phyloP scores from a whole-genome alignment of 805 yeast species.

The Candida andamanensis region DNA sequence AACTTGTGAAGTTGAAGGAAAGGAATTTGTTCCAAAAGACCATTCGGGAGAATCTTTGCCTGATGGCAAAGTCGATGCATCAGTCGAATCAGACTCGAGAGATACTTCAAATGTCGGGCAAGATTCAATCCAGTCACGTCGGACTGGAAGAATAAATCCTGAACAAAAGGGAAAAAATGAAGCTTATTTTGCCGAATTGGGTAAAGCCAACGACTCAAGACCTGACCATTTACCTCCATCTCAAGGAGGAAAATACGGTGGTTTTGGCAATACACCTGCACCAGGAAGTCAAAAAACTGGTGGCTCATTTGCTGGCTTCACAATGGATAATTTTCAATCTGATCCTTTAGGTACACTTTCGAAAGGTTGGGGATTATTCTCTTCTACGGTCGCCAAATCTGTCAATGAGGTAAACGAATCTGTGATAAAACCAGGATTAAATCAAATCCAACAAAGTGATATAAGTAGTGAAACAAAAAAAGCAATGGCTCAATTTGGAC shows the following conservation, averaged over 20 bases:
- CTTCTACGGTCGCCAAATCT: constrained; percentile 78
- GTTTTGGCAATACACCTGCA: constrained; percentile 80
- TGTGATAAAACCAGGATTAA: constrained; percentile 87
- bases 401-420: constrained; percentile 80
- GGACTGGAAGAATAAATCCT: constrained; percentile 24
- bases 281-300: constrained; percentile 25
- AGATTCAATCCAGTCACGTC: constrained; percentile 36
- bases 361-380: constrained; percentile 92
- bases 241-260: constrained; percentile 89
- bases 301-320: constrained; percentile 52
- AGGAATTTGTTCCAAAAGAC: constrained; percentile 61
- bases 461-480: constrained; percentile 74
- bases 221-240: constrained; percentile 84
- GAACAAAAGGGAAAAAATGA: constrained; percentile 63
- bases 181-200: constrained; percentile 74
- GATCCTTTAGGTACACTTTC: constrained; percentile 91
- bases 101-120: constrained; percentile 10
- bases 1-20: constrained; percentile 69
- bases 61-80: constrained; percentile 6
- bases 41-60: constrained; percentile 47
- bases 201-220: constrained; percentile 63
- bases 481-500: constrained; percentile 97
- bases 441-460: constrained; percentile 73
- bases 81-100: constrained; percentile 1
- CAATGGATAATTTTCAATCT: constrained; percentile 61